Evolutionary conservation across 305 asterid species (phyloP).

Genomic region (Solanum aculeatissimum): DNA sequence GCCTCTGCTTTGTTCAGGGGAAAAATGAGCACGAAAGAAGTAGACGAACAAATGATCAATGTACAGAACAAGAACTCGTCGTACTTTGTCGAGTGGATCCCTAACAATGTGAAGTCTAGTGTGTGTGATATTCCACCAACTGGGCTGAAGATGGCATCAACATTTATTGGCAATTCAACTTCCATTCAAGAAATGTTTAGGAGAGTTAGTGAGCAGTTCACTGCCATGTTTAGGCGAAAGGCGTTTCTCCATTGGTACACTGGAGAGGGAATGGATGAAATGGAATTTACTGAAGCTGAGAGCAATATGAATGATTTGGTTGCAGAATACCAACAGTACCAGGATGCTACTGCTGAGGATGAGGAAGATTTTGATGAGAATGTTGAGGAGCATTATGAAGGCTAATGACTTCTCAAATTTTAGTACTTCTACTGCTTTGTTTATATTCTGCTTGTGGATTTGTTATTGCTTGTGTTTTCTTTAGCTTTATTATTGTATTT

Average conservation of each 20-base stretch:
- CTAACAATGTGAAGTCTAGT: conserved; percentile 12
- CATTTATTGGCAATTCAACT: conserved; percentile 5
- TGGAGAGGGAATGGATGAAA: conserved; percentile 14
- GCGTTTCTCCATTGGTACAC: conserved; percentile 16
- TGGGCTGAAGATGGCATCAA: conserved; percentile 7
- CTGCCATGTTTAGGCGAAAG: conserved; percentile 11
- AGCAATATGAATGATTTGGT: conserved; percentile 16
- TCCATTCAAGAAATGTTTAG: conserved; percentile 15
- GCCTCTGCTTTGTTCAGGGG: conserved; percentile 13
- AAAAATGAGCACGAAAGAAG: conserved; percentile 12
- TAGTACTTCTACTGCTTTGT: not conserved
- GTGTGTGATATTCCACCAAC: conserved; percentile 14
- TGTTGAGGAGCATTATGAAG: not conserved
- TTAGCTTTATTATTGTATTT: not conserved
- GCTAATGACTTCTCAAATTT: not conserved
- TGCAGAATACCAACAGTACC: conserved; percentile 12
- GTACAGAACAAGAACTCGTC: conserved; percentile 17
- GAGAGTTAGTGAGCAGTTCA: conserved; percentile 14
- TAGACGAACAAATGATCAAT: conserved; percentile 12
- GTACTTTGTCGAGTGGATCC: conserved; percentile 13
- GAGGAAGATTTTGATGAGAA: conserved; percentile 2
- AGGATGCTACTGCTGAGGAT: conserved; percentile 9
- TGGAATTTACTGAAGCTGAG: conserved; percentile 16
- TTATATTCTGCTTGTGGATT: not conserved
- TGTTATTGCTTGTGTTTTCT: not conserved